Evolutionary conservation across 2,329 filamentous ascomycete genomes (phyloP).

Genomic region (Lecanoromycetidae sp.): DNA sequence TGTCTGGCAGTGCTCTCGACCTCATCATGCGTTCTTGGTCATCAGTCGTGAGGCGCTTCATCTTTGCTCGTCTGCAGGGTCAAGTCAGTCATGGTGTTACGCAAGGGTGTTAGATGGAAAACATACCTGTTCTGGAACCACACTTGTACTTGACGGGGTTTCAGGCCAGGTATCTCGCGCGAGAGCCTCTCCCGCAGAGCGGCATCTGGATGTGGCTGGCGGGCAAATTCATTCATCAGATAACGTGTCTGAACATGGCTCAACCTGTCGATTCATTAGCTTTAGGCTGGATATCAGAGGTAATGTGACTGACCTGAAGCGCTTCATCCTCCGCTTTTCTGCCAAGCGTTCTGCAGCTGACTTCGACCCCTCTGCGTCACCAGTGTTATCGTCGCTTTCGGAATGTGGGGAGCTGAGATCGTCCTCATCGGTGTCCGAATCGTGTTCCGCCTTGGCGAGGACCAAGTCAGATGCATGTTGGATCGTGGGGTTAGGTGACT

Average conservation of each 20-base stretch:
- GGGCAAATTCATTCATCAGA: constrained; percentile 91
- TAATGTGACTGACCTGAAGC: constrained; percentile 13
- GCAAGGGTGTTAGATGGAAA: not conserved
- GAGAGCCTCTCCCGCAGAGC: constrained; percentile 79
- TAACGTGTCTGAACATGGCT: constrained; percentile 97
- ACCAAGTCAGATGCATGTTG: too few species aligned
- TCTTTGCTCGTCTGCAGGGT: constrained; percentile 42
- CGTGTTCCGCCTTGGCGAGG: constrained; percentile 1
- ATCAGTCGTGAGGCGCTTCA: constrained; percentile 49
- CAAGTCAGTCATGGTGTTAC: not conserved
- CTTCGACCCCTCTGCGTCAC: constrained; percentile 19
- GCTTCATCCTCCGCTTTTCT: constrained; percentile 22
- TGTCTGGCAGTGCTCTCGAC: constrained; percentile 46
- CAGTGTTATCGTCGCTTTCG: constrained; percentile 9
- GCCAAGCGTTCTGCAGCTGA: constrained; percentile 47
- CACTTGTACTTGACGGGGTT: constrained; percentile 85
- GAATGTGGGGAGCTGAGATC: constrained; percentile 1
- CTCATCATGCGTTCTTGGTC: constrained; percentile 51
- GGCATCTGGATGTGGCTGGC: constrained; percentile 87
- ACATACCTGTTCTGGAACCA: constrained; percentile 94
- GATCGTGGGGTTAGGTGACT: too few species aligned
- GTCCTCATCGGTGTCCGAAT: constrained; percentile 3
- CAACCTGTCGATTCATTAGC: constrained; percentile 43
- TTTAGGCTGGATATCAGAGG: too few species aligned
- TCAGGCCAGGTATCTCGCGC: constrained; percentile 80